Base-by-base conservation (phyloP, 345 rosid species). In the Arabidopsis thaliana region DNA sequence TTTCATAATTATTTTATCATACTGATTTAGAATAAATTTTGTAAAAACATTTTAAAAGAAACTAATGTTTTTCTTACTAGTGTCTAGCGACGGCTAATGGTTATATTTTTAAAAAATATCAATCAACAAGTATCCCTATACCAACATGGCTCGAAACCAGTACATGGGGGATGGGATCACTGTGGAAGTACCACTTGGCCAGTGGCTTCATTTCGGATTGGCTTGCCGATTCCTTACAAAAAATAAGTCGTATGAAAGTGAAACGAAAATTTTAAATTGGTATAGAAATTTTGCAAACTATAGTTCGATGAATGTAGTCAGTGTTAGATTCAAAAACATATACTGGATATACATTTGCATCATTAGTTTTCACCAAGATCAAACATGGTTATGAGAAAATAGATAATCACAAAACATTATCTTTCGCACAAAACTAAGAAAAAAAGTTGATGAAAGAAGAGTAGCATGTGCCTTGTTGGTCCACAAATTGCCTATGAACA, bases 401-500 rank as follows among this genome's bases (percentile, higher is more conserved):
- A 59, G 67, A 59, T 44, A 40, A 44, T 32, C 40, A 11, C 2
- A 63, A 36, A 46, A 55, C 37, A 53, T 69, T 59, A 60, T 61
- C 33, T 33, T 57, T 69, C 10, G 1, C 70, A 55, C 36, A 58
- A 69, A 55, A 45, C 71, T 69, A 69, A 69, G 71, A 62, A 62
- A 62, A 42, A 75, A 12, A 53, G 55, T 71, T 64, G 72, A 71
- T 38, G 55, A 71, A 71, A 77, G 77, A 71, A 57, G 72, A 57
- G 66, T 56, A 65, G 77, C 80, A 71, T 71, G 80, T 77, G 80
- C 72, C 20, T 65, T 49, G 80, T 24, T 77, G 80, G 80, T 77
- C 80, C 80, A 77, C 80, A 77, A 64, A 57, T 77, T 77, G 62
- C 67, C 72, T 77, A 77, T 77, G 76, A 70, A 77, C 80, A 77